phyloP scores from a whole-genome alignment of 306 rosid genomes.

The Fragaria vesca region DNA sequence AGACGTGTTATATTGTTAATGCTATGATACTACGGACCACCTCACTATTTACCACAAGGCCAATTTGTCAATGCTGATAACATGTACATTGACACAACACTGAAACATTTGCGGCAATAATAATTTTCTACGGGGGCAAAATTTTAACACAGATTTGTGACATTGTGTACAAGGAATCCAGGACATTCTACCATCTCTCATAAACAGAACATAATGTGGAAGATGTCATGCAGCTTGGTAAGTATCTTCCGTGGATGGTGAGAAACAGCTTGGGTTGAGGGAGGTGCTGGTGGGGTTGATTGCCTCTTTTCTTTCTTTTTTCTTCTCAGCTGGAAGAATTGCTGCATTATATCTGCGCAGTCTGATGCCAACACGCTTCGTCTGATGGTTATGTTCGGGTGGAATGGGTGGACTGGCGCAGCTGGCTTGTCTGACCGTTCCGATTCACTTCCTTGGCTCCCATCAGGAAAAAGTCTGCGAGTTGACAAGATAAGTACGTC shows the following conservation, averaged over 20 bases:
- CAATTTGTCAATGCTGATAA: background rate
- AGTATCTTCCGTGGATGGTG: slow-evolving; percentile 65
- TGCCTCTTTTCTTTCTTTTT: slow-evolving; percentile 51
- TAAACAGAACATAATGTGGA: slow-evolving; percentile 74
- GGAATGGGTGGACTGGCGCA: slow-evolving; percentile 91
- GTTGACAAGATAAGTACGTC: background rate
- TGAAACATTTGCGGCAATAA: background rate
- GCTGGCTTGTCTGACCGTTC: slow-evolving; percentile 53
- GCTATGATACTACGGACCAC: background rate
- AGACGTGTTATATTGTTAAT: background rate
- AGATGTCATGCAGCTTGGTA: slow-evolving; percentile 65
- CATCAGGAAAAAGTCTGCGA: slow-evolving; percentile 76
- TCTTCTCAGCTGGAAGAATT: slow-evolving; percentile 88
- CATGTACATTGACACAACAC: background rate
- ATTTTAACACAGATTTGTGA: background rate
- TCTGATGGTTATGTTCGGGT: slow-evolving; percentile 79
- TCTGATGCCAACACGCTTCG: slow-evolving; percentile 70
- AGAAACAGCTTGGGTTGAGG: slow-evolving; percentile 34
- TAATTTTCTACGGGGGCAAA: background rate
- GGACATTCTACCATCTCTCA: slow-evolving; percentile 12
- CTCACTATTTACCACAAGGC: background rate
- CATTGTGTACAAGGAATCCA: background rate
- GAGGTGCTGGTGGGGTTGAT: slow-evolving; percentile 31
- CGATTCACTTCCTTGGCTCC: slow-evolving; percentile 44
- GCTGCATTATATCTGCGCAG: slow-evolving; percentile 86